These are phyloP conservation scores for Verticillium isaacii DNA, from an alignment of 2,329 filamentous ascomycete species.

Conservation along the genomic window DNA sequence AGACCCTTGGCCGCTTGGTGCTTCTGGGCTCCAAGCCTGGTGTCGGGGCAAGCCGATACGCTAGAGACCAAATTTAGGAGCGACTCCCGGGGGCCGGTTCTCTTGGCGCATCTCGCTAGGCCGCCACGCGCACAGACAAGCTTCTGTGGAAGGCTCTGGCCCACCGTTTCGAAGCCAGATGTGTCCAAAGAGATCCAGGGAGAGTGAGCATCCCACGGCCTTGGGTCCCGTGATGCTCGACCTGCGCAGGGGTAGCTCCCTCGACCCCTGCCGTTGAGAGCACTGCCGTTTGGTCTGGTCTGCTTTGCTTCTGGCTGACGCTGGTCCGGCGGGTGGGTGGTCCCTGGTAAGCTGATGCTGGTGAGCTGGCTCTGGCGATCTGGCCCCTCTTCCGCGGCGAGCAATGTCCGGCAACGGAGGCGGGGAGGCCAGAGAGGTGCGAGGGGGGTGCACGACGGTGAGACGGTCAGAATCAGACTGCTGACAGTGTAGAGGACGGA, in stretches of 20 bases:
- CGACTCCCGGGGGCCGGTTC: neutral
- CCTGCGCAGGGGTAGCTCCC: neutral
- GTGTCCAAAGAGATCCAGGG: neutral
- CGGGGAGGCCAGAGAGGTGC: neutral
- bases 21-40: neutral
- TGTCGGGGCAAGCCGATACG: slow-evolving; percentile 3
- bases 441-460: neutral
- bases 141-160: slow-evolving; percentile 1
- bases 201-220: neutral
- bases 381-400: neutral
- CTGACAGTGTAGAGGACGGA: neutral
- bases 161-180: neutral
- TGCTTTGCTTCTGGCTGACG: neutral
- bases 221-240: neutral
- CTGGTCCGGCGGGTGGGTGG: neutral
- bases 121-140: neutral
- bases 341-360: neutral
- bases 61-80: slow-evolving; percentile 2
- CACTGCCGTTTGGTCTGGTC: neutral
- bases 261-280: neutral
- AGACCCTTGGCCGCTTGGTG: neutral
- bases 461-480: neutral
- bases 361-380: neutral
- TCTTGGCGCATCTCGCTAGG: neutral
- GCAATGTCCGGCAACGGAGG: neutral